Conservation (phyloP, 495 filamentous ascomycete species). For the Clohesyomyces aquaticus region DNA sequence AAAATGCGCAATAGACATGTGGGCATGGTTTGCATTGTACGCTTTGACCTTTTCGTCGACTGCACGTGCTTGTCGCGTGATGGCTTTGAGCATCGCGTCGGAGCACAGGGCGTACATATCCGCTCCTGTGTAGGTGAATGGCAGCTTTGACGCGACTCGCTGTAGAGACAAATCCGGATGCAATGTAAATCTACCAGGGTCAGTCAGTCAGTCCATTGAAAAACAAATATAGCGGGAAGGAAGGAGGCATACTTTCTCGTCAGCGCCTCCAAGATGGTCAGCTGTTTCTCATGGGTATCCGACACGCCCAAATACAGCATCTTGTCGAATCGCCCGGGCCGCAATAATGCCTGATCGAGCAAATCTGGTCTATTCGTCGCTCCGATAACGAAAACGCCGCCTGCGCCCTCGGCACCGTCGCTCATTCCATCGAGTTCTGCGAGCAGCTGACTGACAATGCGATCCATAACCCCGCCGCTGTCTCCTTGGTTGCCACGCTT, state of each 20-base stretch:
- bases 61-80: constrained; percentile 81
- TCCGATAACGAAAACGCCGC: constrained; percentile 95
- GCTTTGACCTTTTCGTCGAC: constrained; percentile 83
- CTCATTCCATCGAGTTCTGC: constrained; percentile 98
- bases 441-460: constrained; percentile 93
- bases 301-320: constrained; percentile 97
- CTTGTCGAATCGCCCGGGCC: constrained; percentile 95
- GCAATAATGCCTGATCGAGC: constrained; percentile 85
- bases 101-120: constrained; percentile 96
- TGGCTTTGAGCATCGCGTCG: constrained; percentile 97
- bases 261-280: constrained; percentile 89
- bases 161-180: constrained; percentile 73
- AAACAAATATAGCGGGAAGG: background rate
- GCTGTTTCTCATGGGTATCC: constrained; percentile 95
- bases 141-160: constrained; percentile 73
- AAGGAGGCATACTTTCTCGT: constrained; percentile 75
- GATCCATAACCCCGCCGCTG: constrained; percentile 98
- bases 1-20: constrained; percentile 86
- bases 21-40: constrained; percentile 53
- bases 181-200: constrained; percentile 72
- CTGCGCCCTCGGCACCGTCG: constrained; percentile 77
- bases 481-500: constrained; percentile 98
- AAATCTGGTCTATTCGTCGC: constrained; percentile 95
- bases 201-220: constrained; percentile 17
- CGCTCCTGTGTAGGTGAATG: constrained; percentile 95